Percentiles rank a stretch among this genome's conserved stretches.
Conservation (phyloP, 768 basidiomycete genomes). For the Boletus pseudopeckii region DNA sequence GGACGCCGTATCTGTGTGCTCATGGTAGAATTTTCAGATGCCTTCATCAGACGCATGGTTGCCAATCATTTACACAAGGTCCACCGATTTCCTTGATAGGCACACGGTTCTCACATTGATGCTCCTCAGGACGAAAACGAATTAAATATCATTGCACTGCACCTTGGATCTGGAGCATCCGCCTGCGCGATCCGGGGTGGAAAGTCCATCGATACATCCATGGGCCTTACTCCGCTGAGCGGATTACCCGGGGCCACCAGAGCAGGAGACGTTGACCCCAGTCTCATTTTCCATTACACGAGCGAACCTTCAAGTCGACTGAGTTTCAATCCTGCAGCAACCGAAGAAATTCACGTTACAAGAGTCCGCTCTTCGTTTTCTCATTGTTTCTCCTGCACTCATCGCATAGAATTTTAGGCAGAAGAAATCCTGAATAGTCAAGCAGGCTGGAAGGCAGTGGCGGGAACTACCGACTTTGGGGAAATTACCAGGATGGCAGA, state of each 20-base stretch:
- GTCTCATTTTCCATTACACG: constrained; percentile 79
- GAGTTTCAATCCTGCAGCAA: constrained; percentile 48
- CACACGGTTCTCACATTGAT: not conserved
- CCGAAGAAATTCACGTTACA: constrained; percentile 52
- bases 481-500: constrained; percentile 52
- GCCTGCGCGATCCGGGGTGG: constrained; percentile 74
- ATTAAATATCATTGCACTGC: constrained; percentile 76
- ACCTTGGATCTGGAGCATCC: constrained; percentile 90
- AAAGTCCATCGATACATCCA: constrained; percentile 77
- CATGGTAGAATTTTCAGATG: constrained; percentile 38
- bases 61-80: constrained; percentile 58
- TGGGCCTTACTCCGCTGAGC: constrained; percentile 89
- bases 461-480: constrained; percentile 82
- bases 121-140: constrained; percentile 38
- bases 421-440: constrained; percentile 73
- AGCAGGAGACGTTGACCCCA: constrained; percentile 78
- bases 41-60: constrained; percentile 65
- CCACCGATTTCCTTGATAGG: not conserved
- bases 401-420: constrained; percentile 39
- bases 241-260: constrained; percentile 89
- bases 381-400: not conserved
- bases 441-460: constrained; percentile 74
- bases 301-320: constrained; percentile 48
- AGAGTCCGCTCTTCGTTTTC: constrained; percentile 28
- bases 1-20: not conserved